These are phyloP conservation scores for Orbilia brochopaga DNA, from an alignment of 2,329 filamentous ascomycete genomes.

Conservation along the genomic window DNA sequence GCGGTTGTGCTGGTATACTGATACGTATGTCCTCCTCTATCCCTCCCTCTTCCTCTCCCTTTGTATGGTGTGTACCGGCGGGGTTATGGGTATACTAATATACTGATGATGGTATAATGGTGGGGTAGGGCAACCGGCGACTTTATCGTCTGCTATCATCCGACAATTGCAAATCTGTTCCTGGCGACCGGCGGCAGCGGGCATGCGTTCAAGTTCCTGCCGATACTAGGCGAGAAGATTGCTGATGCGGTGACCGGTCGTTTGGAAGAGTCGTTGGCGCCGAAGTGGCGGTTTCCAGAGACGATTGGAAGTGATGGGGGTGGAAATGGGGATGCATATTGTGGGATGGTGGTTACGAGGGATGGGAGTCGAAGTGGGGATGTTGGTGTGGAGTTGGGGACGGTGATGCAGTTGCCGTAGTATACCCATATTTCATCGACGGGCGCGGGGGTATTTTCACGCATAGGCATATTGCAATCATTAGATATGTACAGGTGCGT, in stretches of 20 bases:
- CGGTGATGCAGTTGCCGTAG: slow-evolving; percentile 57
- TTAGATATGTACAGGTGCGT: too few relatives aligned
- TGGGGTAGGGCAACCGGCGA: slow-evolving; percentile 65
- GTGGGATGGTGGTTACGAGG: slow-evolving; percentile 56
- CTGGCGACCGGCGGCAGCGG: slow-evolving; percentile 69
- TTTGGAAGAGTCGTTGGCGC: slow-evolving; percentile 63
- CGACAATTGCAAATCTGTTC: slow-evolving; percentile 66
- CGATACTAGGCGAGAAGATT: slow-evolving; percentile 69
- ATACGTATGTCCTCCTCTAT: slow-evolving; percentile 61
- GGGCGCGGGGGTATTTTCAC: too few relatives aligned
- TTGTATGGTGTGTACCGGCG: neutral
- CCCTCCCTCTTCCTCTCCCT: neutral
- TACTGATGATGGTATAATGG: neutral
- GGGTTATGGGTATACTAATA: neutral
- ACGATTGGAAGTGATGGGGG: slow-evolving; percentile 62
- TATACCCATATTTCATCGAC: too few relatives aligned
- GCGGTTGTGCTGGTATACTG: slow-evolving; percentile 76
- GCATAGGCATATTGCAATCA: too few relatives aligned
- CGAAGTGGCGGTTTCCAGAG: too few relatives aligned
- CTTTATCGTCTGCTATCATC: slow-evolving; percentile 74
- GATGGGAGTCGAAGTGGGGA: slow-evolving; percentile 58
- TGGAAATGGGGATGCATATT: too few relatives aligned
- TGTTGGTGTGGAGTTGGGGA: slow-evolving; percentile 57
- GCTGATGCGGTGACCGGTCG: slow-evolving; percentile 63
- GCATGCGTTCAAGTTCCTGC: slow-evolving; percentile 73